Evolutionary conservation across 2,329 filamentous ascomycete genomes (phyloP).

Genomic region (Penicillium digitatum): DNA sequence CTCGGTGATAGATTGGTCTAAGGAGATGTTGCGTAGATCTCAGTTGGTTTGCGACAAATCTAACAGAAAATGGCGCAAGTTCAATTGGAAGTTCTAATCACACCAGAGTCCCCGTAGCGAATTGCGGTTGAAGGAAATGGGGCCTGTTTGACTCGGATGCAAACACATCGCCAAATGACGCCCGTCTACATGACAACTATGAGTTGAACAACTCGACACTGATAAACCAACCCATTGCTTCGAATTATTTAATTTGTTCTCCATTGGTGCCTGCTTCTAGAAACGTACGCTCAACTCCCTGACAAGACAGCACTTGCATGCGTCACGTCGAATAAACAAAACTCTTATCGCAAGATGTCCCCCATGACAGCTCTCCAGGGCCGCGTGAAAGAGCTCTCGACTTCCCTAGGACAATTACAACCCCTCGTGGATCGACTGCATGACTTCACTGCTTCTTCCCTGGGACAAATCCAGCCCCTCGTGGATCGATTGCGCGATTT

Average conservation of each 20-base stretch:
- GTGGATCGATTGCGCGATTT: constrained; percentile 57
- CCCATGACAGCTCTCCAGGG: constrained; percentile 41
- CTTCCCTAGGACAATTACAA: constrained; percentile 52
- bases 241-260: neutral
- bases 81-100: constrained; percentile 4
- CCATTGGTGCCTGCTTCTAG: no score
- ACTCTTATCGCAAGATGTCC: constrained; percentile 34
- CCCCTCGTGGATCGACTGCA: constrained; percentile 55
- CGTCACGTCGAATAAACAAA: neutral
- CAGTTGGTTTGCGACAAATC: neutral
- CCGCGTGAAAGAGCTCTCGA: constrained; percentile 51
- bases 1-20: neutral
- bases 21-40: neutral
- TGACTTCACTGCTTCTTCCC: constrained; percentile 59
- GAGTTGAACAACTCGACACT: constrained; percentile 13
- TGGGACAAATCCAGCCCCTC: constrained; percentile 51
- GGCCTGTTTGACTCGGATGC: constrained; percentile 30
- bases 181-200: constrained; percentile 31
- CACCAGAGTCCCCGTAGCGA: constrained; percentile 5
- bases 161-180: constrained; percentile 25
- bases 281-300: accelerated
- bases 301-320: neutral
- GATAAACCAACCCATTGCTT: neutral
- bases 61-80: neutral
- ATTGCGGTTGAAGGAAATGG: constrained; percentile 12